Evolutionary conservation across 306 rosid genomes (phyloP).

Genomic region (Acacia crassicarpa): DNA sequence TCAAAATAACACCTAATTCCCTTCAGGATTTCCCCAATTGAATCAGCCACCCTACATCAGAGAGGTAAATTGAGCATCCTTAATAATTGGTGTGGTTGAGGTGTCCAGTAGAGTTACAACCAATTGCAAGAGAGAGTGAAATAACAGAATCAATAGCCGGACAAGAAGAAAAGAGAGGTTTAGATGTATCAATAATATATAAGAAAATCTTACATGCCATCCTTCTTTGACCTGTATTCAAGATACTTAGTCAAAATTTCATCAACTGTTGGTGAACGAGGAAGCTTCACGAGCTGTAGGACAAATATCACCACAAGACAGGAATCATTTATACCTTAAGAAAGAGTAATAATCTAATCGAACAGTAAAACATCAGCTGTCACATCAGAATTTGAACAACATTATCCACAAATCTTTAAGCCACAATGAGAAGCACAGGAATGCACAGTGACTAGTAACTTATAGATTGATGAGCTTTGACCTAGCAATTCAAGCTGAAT

Average conservation of each 20-base stretch:
- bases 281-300: slow-evolving; percentile 90
- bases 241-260: slow-evolving; percentile 84
- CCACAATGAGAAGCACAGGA: slow-evolving; percentile 7
- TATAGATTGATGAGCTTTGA: neutral
- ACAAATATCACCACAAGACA: slow-evolving; percentile 30
- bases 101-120: slow-evolving; percentile 7
- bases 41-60: slow-evolving; percentile 65
- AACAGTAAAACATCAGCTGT: slow-evolving; percentile 8
- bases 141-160: slow-evolving; percentile 15
- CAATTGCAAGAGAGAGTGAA: neutral
- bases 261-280: slow-evolving; percentile 96
- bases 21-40: slow-evolving; percentile 75
- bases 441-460: neutral
- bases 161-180: slow-evolving; percentile 25
- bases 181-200: slow-evolving; percentile 9
- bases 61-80: slow-evolving; percentile 32
- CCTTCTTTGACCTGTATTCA: slow-evolving; percentile 88
- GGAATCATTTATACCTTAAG: neutral
- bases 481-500: neutral
- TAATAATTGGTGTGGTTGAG: slow-evolving; percentile 24
- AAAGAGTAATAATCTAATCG: neutral
- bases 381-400: slow-evolving; percentile 23
- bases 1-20: slow-evolving; percentile 95
- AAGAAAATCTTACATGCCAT: slow-evolving; percentile 69
- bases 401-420: slow-evolving; percentile 17